phyloP scores from a whole-genome alignment of 2,329 filamentous ascomycete genomes.

The Metarhizium guizhouense region DNA sequence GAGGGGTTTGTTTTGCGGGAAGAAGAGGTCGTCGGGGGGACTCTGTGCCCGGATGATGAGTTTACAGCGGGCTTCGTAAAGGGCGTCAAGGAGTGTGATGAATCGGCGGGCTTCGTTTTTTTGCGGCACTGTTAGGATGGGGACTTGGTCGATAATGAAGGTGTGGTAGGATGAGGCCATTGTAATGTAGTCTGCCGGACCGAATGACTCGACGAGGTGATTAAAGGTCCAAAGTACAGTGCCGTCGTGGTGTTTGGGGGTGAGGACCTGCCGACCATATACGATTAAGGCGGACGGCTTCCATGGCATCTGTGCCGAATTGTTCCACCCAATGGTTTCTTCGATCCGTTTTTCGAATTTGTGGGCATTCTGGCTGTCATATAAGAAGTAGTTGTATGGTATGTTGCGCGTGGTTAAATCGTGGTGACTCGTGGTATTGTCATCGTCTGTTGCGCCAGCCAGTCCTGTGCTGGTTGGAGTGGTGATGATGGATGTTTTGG shows the following conservation, averaged over 20 bases:
- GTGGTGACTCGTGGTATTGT: neutral
- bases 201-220: slow-evolving; percentile 59
- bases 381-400: slow-evolving; percentile 22
- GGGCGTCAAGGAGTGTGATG: slow-evolving; percentile 70
- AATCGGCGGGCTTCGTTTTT: slow-evolving; percentile 77
- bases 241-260: slow-evolving; percentile 50
- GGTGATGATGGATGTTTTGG: neutral
- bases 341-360: slow-evolving; percentile 18
- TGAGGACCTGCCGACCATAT: slow-evolving; percentile 54
- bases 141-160: slow-evolving; percentile 62
- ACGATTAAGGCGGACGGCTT: slow-evolving; percentile 34
- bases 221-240: slow-evolving; percentile 58
- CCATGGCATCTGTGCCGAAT: slow-evolving; percentile 26
- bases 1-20: slow-evolving; percentile 46
- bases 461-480: neutral
- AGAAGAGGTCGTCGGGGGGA: slow-evolving; percentile 68
- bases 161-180: slow-evolving; percentile 75
- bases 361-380: slow-evolving; percentile 10
- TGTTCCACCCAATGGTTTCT: slow-evolving; percentile 15
- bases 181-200: slow-evolving; percentile 75
- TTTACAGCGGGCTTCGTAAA: slow-evolving; percentile 76
- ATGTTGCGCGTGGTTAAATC: slow-evolving; percentile 11
- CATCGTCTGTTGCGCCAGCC: neutral
- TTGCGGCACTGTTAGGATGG: slow-evolving; percentile 54
- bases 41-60: slow-evolving; percentile 59